A percentile compares a stretch with the other conserved stretches of the same genome.
phyloP scores from a whole-genome alignment of 1,139 yeast species.

The Saccharomyces hybrid region DNA sequence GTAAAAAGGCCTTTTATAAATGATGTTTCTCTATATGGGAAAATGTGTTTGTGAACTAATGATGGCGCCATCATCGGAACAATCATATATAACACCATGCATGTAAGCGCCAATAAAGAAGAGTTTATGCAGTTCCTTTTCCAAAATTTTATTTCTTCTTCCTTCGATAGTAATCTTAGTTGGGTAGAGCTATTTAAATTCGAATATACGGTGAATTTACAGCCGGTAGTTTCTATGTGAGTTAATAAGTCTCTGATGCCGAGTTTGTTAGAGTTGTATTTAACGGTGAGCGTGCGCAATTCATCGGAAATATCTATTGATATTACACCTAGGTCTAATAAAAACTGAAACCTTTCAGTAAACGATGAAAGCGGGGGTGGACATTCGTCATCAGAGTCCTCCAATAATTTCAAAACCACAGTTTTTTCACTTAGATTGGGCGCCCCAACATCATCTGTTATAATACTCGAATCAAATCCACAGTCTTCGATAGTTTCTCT shows the following conservation, averaged over 20 bases:
- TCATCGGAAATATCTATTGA: constrained; percentile 33
- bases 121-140: constrained; percentile 46
- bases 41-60: constrained; percentile 9
- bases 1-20: constrained; percentile 44
- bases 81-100: constrained; percentile 26
- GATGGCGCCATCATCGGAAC: constrained; percentile 23
- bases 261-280: constrained; percentile 38
- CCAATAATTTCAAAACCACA: neutral
- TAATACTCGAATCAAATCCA: constrained; percentile 56
- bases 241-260: constrained; percentile 56
- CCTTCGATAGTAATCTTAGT: constrained; percentile 56
- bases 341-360: constrained; percentile 30
- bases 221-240: constrained; percentile 42
- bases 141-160: constrained; percentile 71
- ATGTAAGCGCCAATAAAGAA: constrained; percentile 16
- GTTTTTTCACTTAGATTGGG: neutral
- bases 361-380: neutral
- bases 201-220: constrained; percentile 39
- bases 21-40: constrained; percentile 21
- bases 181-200: constrained; percentile 39
- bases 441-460: constrained; percentile 17
- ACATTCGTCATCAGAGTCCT: neutral
- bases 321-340: constrained; percentile 38
- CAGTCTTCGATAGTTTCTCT: constrained; percentile 52
- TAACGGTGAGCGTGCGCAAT: constrained; percentile 22